Base-by-base conservation (phyloP, 1,284 basidiomycete species). In the Anthracocystis panici-leucophaei region DNA sequence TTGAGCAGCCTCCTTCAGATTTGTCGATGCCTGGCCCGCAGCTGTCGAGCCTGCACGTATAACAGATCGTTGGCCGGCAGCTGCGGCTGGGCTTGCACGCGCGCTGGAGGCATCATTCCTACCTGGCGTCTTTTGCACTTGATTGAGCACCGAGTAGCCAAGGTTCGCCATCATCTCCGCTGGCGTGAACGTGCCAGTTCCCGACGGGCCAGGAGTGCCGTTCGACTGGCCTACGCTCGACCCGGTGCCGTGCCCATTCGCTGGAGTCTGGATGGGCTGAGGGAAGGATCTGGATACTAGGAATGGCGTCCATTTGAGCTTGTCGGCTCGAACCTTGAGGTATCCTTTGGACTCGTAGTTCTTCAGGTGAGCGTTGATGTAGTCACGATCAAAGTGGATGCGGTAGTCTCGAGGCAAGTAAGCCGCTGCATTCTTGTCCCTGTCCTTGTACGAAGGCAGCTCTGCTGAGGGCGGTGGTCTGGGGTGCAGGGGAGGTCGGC, bases 291-390 rank as follows among this genome's bases (percentile, higher is more conserved):
- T 87, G 8, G 91, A 88, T 41, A 95, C 86, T 44, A 97, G 87
- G 87, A 97, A 98, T 6, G 96, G 96, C 70, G 92, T 95, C 93
- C 97, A 99, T 82, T 94, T 94, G 69, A 99, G 88, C 84, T 91
- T 91, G 80, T 95, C 93, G 0, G 94, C 91, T 71, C 90, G 90
- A 56, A 99, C 88, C 78, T 87, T 89, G 67, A 95, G 82, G 81
- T 95, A 92, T 0, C 91, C 92, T 85, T 96, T 98, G 21, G 87
- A 86, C 75, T 92, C 91, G 89, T 93, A 93, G 44, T 84, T 85
- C 57, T 88, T 89, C 59, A 97, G 79, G 82, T 92, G 92, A 41
- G 87, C 88, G 9, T 88, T 87, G 42, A 97, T 91, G 70, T 89
- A 88, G n/a, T 88, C 88, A 5, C 87, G 89, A 71, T 95, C 91